phyloP scores from a whole-genome alignment of 1,139 yeast genomes.

The Nadsonia starkeyi-henricii region DNA sequence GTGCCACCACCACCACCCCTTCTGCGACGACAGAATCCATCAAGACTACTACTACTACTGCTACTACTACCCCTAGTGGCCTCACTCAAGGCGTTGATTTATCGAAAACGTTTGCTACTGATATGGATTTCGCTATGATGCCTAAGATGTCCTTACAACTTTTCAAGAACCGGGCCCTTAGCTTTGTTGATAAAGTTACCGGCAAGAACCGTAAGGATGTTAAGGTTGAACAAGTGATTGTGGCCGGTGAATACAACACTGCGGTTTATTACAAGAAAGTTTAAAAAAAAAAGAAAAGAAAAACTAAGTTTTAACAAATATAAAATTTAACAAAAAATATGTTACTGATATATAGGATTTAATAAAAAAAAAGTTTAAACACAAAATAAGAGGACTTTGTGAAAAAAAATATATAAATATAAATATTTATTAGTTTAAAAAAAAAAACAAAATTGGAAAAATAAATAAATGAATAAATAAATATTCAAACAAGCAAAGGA shows the following conservation, averaged over 20 bases:
- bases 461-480: too few relatives aligned
- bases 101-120: background rate
- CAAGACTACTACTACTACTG: slow-evolving; percentile 1
- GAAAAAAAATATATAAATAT: too few relatives aligned
- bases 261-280: slow-evolving; percentile 3
- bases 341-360: too few relatives aligned
- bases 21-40: too few relatives aligned
- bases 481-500: too few relatives aligned
- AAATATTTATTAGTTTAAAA: too few relatives aligned
- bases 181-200: background rate
- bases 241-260: slow-evolving; percentile 4
- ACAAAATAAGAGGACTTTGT: too few relatives aligned
- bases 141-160: background rate
- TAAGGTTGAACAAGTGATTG: slow-evolving; percentile 5
- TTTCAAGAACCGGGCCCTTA: background rate
- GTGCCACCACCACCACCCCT: background rate
- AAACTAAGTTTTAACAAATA: background rate
- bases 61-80: background rate
- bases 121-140: slow-evolving; percentile 2
- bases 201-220: slow-evolving; percentile 1
- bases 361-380: too few relatives aligned
- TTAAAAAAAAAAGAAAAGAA: background rate
- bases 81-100: too few relatives aligned
- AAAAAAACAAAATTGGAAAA: too few relatives aligned
- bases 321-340: background rate